These are phyloP conservation scores for Paxillus involutus DNA, from an alignment of 768 basidiomycete species.

Conservation along the genomic window DNA sequence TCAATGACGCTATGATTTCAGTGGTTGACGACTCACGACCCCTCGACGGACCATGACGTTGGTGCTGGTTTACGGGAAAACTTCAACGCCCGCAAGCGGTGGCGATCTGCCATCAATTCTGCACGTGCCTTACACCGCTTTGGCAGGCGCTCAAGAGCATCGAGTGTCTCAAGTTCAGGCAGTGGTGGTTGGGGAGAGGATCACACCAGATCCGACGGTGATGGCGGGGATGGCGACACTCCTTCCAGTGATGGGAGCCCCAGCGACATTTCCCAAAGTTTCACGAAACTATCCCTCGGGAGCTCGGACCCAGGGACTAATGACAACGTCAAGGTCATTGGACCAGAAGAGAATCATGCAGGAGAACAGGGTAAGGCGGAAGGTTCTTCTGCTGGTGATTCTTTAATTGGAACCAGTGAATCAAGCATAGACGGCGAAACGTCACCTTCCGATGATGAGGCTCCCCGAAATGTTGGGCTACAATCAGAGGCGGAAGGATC, in stretches of 20 bases:
- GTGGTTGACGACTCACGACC: conserved; percentile 73
- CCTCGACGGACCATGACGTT: conserved; percentile 76
- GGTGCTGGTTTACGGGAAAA: conserved; percentile 71
- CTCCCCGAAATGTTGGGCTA: background rate
- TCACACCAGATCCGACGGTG: conserved; percentile 21
- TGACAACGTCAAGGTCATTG: conserved; percentile 40
- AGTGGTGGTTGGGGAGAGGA: conserved; percentile 40
- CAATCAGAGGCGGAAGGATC: conserved; percentile 2
- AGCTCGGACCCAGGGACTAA: conserved; percentile 38
- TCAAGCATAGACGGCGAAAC: conserved; percentile 11
- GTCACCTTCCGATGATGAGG: conserved; percentile 2
- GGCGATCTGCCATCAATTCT: conserved; percentile 67
- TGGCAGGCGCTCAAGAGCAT: conserved; percentile 24
- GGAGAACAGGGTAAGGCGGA: conserved; percentile 24
- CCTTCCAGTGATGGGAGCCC: conserved; percentile 33
- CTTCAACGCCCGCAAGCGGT: conserved; percentile 74
- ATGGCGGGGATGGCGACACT: conserved; percentile 31
- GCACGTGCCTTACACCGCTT: conserved; percentile 41
- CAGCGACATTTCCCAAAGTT: conserved; percentile 18
- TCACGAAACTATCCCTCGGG: conserved; percentile 29
- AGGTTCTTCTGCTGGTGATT: conserved; percentile 14
- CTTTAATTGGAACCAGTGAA: conserved; percentile 21
- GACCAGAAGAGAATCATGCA: conserved; percentile 25
- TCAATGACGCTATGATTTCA: conserved; percentile 23
- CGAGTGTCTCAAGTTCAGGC: conserved; percentile 28